phyloP scores from a whole-genome alignment of 345 rosid genomes.

The Microthlaspi erraticum region DNA sequence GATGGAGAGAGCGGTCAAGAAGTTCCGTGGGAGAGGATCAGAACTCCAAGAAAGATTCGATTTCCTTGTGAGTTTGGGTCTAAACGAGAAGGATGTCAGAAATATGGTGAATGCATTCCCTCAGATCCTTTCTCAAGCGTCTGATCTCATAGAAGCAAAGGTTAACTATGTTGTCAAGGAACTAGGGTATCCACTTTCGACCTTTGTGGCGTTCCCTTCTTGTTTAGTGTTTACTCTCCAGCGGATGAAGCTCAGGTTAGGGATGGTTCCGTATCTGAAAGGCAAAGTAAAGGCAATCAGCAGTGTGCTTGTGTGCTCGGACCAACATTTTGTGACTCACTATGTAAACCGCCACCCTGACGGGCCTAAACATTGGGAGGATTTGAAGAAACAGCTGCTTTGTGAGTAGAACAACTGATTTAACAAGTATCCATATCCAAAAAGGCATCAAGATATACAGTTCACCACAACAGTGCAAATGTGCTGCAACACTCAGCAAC shows the following conservation, averaged over 20 bases:
- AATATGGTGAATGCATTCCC: constrained; percentile 62
- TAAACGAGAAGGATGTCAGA: constrained; percentile 56
- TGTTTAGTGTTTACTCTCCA: constrained; percentile 50
- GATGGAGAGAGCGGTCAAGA: constrained; percentile 55
- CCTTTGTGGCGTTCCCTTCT: constrained; percentile 56
- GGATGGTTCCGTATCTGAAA: constrained; percentile 67
- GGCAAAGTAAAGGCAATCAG: constrained; percentile 53
- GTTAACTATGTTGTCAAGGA: constrained; percentile 55
- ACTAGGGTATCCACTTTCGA: constrained; percentile 59
- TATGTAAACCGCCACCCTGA: constrained; percentile 59
- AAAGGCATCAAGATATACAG: not conserved
- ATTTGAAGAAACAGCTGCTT: constrained; percentile 51
- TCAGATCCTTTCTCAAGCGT: constrained; percentile 58
- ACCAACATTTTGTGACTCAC: constrained; percentile 44
- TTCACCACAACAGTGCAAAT: constrained; percentile 4
- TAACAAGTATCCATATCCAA: not conserved
- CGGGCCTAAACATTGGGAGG: constrained; percentile 66
- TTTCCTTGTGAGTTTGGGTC: constrained; percentile 61
- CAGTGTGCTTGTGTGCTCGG: constrained; percentile 51
- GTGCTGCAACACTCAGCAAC: not conserved
- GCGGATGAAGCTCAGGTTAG: constrained; percentile 61
- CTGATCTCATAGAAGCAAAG: constrained; percentile 55
- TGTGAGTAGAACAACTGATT: constrained; percentile 7
- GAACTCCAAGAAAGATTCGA: constrained; percentile 74
- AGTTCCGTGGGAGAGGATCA: constrained; percentile 59